Conservation (phyloP, 1,139 yeast species). For the Magnusiomyces tetraspermus region DNA sequence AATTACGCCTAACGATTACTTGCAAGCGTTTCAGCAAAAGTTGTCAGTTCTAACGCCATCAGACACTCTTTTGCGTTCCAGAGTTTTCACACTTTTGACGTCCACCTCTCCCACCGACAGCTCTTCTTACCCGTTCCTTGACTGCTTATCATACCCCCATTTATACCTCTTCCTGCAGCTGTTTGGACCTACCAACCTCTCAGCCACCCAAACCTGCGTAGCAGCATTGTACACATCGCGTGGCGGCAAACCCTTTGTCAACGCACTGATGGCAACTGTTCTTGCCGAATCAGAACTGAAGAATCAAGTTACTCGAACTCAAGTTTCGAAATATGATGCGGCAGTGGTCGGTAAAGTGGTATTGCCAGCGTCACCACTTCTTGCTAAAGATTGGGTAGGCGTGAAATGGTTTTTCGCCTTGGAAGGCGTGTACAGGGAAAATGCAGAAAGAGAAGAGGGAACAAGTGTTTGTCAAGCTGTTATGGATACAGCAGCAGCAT, state of each 20-base stretch:
- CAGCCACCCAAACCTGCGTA: neutral
- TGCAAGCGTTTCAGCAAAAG: neutral
- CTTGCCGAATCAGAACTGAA: constrained; percentile 5
- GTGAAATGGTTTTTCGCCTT: constrained; percentile 10
- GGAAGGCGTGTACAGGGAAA: constrained; percentile 4
- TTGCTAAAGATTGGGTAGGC: constrained; percentile 13
- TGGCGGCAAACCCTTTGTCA: constrained; percentile 14
- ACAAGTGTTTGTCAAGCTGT: neutral
- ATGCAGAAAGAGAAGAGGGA: neutral
- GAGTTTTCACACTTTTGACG: constrained; percentile 8
- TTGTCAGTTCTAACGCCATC: neutral
- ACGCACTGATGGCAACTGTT: constrained; percentile 5
- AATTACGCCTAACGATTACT: neutral
- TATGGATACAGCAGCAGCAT: constrained; percentile 7
- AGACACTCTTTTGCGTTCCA: constrained; percentile 8
- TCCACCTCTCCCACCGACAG: constrained; percentile 4
- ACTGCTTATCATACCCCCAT: constrained; percentile 6
- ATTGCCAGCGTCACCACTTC: constrained; percentile 8
- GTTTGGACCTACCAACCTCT: constrained; percentile 9
- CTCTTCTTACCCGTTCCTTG: constrained; percentile 6
- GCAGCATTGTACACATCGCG: constrained; percentile 7
- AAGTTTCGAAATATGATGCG: neutral
- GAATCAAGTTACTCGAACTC: no score
- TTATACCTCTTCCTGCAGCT: constrained; percentile 9
- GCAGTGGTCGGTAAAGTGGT: neutral